Evolutionary conservation across 345 rosid genomes (phyloP).

Genomic region (Microcos paniculata): DNA sequence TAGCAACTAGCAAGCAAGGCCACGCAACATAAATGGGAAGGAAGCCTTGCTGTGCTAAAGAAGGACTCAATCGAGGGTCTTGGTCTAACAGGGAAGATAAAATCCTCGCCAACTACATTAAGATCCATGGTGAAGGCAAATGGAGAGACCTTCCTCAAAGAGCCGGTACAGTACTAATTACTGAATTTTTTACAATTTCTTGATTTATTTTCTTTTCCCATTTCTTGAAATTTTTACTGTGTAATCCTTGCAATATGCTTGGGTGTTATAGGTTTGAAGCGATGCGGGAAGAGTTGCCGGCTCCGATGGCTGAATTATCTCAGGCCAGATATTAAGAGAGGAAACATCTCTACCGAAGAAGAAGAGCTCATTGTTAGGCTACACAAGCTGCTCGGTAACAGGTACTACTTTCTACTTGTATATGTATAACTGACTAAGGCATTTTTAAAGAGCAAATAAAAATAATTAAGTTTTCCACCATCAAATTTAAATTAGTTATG

Average conservation of each 20-base stretch:
- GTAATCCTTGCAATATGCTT: neutral
- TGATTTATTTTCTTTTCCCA: neutral
- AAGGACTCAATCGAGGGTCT: constrained; percentile 36
- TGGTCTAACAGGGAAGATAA: constrained; percentile 40
- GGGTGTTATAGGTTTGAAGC: constrained; percentile 26
- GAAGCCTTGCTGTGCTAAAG: constrained; percentile 38
- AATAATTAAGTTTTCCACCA: no score
- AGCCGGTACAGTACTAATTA: constrained; percentile 27
- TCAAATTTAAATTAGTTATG: no score
- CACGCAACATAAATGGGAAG: constrained; percentile 35
- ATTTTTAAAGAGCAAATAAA: no score
- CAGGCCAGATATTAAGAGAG: constrained; percentile 52
- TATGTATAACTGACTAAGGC: no score
- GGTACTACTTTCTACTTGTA: constrained; percentile 21
- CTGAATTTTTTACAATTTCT: neutral
- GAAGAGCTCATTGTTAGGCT: constrained; percentile 51
- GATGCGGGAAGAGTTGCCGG: constrained; percentile 61
- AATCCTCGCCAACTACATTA: constrained; percentile 32
- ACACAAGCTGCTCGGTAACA: constrained; percentile 48
- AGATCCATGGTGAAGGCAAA: constrained; percentile 44
- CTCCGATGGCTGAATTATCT: constrained; percentile 57
- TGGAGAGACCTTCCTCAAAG: constrained; percentile 46
- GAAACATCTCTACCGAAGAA: constrained; percentile 49
- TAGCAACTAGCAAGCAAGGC: neutral
- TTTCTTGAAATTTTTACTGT: neutral